phyloP scores from a whole-genome alignment of 441 rosid species.

The Biscutella auriculata region DNA sequence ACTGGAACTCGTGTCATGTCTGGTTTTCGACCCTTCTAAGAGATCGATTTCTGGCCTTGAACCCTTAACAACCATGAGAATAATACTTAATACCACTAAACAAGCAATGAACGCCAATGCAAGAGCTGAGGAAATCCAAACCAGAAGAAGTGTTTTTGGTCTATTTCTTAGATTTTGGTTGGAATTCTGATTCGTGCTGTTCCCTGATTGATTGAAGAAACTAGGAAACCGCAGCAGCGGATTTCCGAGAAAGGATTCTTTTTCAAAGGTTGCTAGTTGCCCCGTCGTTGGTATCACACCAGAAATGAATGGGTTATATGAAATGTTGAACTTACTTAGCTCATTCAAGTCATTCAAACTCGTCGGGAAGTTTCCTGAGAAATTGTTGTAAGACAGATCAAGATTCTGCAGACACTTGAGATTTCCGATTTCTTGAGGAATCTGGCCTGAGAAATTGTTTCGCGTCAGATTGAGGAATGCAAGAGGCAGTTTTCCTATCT shows the following conservation, averaged over 20 bases:
- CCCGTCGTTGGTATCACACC: slow-evolving; percentile 66
- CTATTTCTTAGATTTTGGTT: slow-evolving; percentile 5
- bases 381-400: slow-evolving; percentile 67
- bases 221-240: slow-evolving; percentile 46
- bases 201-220: slow-evolving; percentile 27
- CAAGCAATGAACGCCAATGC: slow-evolving; percentile 26
- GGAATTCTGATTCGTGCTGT: slow-evolving; percentile 27
- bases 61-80: slow-evolving; percentile 27
- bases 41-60: slow-evolving; percentile 35
- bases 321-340: slow-evolving; percentile 69
- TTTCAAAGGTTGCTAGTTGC: slow-evolving; percentile 61
- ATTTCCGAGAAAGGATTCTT: slow-evolving; percentile 62
- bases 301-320: slow-evolving; percentile 58
- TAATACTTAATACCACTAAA: slow-evolving; percentile 33
- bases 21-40: slow-evolving; percentile 34
- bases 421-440: slow-evolving; percentile 51
- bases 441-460: slow-evolving; percentile 48
- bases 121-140: slow-evolving; percentile 23
- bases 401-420: slow-evolving; percentile 60
- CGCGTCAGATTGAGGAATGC: slow-evolving; percentile 54
- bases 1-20: slow-evolving; percentile 40
- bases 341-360: slow-evolving; percentile 45
- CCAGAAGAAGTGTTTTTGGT: slow-evolving; percentile 11
- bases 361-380: slow-evolving; percentile 60
- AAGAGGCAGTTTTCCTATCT: slow-evolving; percentile 49